Evolutionary conservation across 2,329 filamentous ascomycete species (phyloP).

Genomic region (Colletotrichum limetticola): DNA sequence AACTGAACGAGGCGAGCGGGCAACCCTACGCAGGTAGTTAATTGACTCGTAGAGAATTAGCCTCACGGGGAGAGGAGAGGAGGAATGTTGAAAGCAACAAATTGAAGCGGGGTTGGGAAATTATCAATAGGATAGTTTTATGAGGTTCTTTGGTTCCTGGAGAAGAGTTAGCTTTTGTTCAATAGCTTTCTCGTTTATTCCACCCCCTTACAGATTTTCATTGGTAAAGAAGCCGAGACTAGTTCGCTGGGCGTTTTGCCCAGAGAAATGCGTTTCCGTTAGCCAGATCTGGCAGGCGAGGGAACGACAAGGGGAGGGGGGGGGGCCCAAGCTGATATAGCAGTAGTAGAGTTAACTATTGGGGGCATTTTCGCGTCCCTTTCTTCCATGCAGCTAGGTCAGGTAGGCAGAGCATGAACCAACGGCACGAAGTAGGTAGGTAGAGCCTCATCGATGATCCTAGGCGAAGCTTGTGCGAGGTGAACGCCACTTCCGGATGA

Average conservation of each 20-base stretch:
- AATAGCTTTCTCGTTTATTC: neutral
- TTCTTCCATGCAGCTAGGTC: neutral
- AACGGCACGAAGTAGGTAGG: slow-evolving; percentile 6
- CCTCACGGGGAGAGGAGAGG: neutral
- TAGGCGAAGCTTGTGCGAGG: neutral
- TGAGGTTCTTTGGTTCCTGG: neutral
- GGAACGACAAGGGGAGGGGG: neutral
- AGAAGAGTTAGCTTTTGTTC: neutral
- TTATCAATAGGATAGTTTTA: neutral
- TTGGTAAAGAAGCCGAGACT: neutral
- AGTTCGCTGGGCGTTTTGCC: slow-evolving; percentile 23
- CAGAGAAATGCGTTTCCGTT: slow-evolving; percentile 19
- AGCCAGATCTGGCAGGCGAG: slow-evolving; percentile 23
- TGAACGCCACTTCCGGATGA: neutral
- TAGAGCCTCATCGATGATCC: slow-evolving; percentile 25
- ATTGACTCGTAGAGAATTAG: neutral
- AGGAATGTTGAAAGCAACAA: neutral
- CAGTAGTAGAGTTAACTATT: neutral
- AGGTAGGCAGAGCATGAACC: too few species aligned
- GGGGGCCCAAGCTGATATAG: slow-evolving; percentile 7
- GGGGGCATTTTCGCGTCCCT: neutral
- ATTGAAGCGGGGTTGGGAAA: neutral
- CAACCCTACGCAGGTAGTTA: neutral
- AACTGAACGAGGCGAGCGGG: neutral
- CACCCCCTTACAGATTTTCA: neutral